Evolutionary conservation across 148 eudicot species (phyloP).

Genomic region (Mesembryanthemum crystallinum): DNA sequence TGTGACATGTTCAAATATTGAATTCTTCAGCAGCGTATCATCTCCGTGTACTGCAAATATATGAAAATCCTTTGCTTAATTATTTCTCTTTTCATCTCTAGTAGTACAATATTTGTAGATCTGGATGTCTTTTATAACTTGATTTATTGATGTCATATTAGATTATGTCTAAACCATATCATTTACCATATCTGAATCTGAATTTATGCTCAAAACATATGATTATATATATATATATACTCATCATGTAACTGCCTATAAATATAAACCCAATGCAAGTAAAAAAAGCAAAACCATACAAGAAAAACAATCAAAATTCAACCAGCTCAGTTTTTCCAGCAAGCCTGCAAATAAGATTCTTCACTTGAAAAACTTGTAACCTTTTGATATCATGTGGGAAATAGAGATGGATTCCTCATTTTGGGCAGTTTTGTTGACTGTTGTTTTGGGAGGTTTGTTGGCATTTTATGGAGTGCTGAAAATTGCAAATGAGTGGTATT

Average conservation of each 20-base stretch:
- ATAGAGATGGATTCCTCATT: conserved; percentile 26
- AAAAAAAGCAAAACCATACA: not conserved
- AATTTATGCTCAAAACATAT: not conserved
- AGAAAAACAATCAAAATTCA: conserved; percentile 27
- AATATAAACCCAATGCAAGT: conserved; percentile 47
- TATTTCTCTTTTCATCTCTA: too few species aligned
- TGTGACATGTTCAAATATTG: not conserved
- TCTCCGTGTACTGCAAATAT: not conserved
- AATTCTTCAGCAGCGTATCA: not conserved
- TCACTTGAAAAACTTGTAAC: not conserved
- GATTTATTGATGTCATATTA: conserved; percentile 16
- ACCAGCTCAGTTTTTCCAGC: conserved; percentile 39
- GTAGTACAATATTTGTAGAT: not conserved
- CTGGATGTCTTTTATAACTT: conserved; percentile 2
- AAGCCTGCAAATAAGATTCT: too few species aligned
- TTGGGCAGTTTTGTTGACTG: conserved; percentile 11
- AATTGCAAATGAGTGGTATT: conserved; percentile 43
- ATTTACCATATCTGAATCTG: not conserved
- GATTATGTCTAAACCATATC: not conserved
- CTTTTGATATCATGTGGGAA: not conserved
- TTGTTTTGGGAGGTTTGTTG: conserved; percentile 24
- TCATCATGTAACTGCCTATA: conserved; percentile 28
- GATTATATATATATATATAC: conserved; percentile 25
- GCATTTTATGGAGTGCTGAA: conserved; percentile 21
- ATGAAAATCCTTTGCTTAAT: too few species aligned